Conservation (phyloP, 78 protist genomes). For the Dictyostelium purpureum region DNA sequence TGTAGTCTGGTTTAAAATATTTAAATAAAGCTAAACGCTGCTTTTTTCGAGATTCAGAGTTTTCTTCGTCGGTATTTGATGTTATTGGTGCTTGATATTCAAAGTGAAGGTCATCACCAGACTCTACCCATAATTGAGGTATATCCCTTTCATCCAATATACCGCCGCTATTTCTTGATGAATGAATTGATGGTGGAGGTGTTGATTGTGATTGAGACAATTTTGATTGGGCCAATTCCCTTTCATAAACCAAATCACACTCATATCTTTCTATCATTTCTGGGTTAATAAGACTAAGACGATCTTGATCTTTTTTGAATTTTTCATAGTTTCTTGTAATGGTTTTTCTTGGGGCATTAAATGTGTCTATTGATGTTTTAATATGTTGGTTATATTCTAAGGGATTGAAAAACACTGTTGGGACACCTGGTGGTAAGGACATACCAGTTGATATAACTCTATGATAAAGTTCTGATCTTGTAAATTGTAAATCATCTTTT, state of each 20-base stretch:
- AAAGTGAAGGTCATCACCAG: background rate
- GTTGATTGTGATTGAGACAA: background rate
- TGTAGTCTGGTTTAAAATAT: conserved; percentile 65
- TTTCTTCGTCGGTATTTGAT: conserved; percentile 9
- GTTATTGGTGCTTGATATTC: conserved; percentile 1
- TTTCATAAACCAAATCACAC: conserved; percentile 36
- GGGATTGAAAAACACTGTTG: background rate
- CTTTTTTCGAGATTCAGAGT: background rate
- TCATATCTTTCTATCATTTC: conserved; percentile 55
- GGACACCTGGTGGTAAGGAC: background rate
- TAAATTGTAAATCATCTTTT: conserved; percentile 24
- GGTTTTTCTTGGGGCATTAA: conserved; percentile 43
- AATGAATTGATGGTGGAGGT: background rate
- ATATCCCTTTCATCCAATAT: background rate
- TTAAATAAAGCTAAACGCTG: conserved; percentile 33
- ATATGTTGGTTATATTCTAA: conserved; percentile 2
- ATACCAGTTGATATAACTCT: background rate
- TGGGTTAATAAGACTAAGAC: conserved; percentile 2
- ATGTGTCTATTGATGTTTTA: conserved; percentile 26
- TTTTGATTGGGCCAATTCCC: background rate
- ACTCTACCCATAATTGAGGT: background rate
- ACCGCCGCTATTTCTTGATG: background rate
- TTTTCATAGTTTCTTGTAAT: background rate
- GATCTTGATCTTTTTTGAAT: conserved; percentile 42
- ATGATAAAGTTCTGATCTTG: background rate